These are phyloP conservation scores for Xylaria arbuscula DNA, from an alignment of 2,329 filamentous ascomycete species.

Conservation along the genomic window DNA sequence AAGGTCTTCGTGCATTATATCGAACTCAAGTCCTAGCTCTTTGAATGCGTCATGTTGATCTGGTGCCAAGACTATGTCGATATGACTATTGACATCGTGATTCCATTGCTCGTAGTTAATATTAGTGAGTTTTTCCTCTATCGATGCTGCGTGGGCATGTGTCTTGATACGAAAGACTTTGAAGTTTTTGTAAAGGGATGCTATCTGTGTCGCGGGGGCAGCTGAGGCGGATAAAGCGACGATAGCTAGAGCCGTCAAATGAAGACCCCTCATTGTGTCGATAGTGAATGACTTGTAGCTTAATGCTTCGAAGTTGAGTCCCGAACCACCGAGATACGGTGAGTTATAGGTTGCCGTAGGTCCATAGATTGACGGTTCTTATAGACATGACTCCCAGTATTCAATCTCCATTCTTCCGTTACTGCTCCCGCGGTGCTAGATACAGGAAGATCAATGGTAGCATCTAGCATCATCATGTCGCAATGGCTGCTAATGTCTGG, in stretches of 20 bases:
- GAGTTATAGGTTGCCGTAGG: neutral
- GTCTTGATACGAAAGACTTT: conserved; percentile 60
- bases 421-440: neutral
- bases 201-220: conserved; percentile 3
- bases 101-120: conserved; percentile 44
- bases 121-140: conserved; percentile 50
- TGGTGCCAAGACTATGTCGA: conserved; percentile 51
- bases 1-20: conserved; percentile 48
- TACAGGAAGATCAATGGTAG: conserved; percentile 22
- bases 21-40: conserved; percentile 48
- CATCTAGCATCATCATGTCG: conserved; percentile 35
- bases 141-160: conserved; percentile 52
- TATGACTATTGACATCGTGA: conserved; percentile 39
- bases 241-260: neutral
- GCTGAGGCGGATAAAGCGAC: conserved; percentile 13
- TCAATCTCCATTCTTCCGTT: neutral
- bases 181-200: conserved; percentile 57
- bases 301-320: too few relatives aligned
- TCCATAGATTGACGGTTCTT: neutral
- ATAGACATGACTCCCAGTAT: neutral
- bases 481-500: conserved; percentile 29
- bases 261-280: conserved; percentile 17
- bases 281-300: neutral
- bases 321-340: neutral
- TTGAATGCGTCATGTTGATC: conserved; percentile 47